Conservation (phyloP, 305 asterid species). For the Fraxinus greggii region DNA sequence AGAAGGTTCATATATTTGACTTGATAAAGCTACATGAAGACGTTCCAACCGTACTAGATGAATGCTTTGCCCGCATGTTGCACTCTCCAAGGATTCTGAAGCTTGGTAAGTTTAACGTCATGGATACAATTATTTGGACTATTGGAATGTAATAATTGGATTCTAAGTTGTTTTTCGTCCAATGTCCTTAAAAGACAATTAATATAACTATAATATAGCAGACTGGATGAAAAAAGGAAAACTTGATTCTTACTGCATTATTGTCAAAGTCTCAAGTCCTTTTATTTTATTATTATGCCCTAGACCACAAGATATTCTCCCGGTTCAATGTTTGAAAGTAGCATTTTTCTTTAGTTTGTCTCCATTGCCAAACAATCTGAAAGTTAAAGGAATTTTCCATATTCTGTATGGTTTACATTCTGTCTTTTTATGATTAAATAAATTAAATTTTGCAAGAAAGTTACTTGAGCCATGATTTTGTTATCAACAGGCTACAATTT, state of each 20-base stretch:
- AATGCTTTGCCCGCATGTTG: conserved; percentile 68
- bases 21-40: conserved; percentile 71
- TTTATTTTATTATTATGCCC: background rate
- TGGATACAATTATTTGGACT: conserved; percentile 13
- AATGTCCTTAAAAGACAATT: conserved; percentile 2
- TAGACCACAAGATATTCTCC: background rate
- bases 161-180: background rate
- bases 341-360: background rate
- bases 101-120: conserved; percentile 61
- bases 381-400: background rate
- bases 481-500: conserved; percentile 76
- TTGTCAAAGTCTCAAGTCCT: background rate
- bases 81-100: conserved; percentile 78
- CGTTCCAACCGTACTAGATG: conserved; percentile 60
- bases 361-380: background rate
- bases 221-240: background rate
- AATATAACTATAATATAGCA: background rate
- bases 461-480: conserved; percentile 24
- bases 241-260: background rate
- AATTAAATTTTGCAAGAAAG: conserved; percentile 11
- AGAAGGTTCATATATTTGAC: conserved; percentile 78
- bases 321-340: background rate
- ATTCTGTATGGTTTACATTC: background rate
- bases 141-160: conserved; percentile 10
- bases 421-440: background rate